phyloP scores from a whole-genome alignment of 164 flowering plant genomes.

The Houttuynia cordata region DNA sequence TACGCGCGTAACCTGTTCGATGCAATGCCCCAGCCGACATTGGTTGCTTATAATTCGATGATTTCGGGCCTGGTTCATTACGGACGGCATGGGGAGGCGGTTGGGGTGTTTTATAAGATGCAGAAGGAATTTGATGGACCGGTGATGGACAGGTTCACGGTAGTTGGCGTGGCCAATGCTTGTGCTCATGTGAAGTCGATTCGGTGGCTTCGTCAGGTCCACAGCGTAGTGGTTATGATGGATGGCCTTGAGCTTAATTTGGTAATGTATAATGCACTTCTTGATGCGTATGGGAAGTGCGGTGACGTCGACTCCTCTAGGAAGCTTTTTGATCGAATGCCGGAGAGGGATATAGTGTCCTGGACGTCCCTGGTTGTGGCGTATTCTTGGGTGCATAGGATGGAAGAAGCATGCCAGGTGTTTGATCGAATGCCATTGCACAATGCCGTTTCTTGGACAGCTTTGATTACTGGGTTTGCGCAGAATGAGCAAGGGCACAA shows the following conservation, averaged over 20 bases:
- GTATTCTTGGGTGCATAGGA: slow-evolving; percentile 21
- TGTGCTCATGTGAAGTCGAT: slow-evolving; percentile 31
- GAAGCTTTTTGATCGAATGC: slow-evolving; percentile 31
- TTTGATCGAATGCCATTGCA: slow-evolving; percentile 39
- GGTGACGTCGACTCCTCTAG: slow-evolving; percentile 18
- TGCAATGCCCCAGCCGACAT: slow-evolving; percentile 38
- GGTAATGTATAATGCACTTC: slow-evolving; percentile 37
- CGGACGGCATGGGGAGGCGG: neutral
- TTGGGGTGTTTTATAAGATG: too few relatives aligned
- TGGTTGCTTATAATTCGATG: slow-evolving; percentile 29
- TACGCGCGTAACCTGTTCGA: slow-evolving; percentile 32
- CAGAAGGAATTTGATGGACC: too few relatives aligned
- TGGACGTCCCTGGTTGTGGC: slow-evolving; percentile 48
- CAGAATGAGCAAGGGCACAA: slow-evolving; percentile 32
- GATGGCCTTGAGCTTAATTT: slow-evolving; percentile 34
- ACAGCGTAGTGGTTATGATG: slow-evolving; percentile 27
- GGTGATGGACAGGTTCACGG: too few relatives aligned
- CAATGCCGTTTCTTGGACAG: slow-evolving; percentile 50
- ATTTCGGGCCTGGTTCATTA: too few relatives aligned
- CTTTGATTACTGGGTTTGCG: slow-evolving; percentile 36
- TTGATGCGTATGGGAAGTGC: slow-evolving; percentile 65
- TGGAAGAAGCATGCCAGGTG: slow-evolving; percentile 32
- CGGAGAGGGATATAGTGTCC: slow-evolving; percentile 38
- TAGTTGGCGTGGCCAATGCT: slow-evolving; percentile 31
- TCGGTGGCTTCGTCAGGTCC: slow-evolving; percentile 35